Percentiles rank a stretch among this genome's conserved stretches.
These are phyloP conservation scores for Hymenoscyphus albidus DNA, from an alignment of 2,329 filamentous ascomycete genomes.

Conservation along the genomic window DNA sequence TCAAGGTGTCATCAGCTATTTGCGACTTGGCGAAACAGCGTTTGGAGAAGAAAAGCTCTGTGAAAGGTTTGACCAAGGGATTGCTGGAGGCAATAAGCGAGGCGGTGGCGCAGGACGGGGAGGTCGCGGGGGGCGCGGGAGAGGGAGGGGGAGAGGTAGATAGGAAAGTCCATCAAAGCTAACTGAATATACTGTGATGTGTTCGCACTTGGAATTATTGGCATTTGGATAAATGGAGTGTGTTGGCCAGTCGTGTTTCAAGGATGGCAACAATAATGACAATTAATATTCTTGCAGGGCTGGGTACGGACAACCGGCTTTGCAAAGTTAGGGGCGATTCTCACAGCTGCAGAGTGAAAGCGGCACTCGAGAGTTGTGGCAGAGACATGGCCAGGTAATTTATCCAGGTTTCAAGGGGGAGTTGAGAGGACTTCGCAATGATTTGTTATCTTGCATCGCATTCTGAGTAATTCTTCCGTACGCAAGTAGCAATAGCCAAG, in stretches of 20 bases:
- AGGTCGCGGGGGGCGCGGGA: conserved; percentile 34
- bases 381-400: not conserved
- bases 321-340: not conserved
- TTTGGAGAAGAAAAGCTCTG: conserved; percentile 75
- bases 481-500: not conserved
- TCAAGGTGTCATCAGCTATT: conserved; percentile 82
- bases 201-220: not conserved
- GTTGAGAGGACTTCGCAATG: not conserved
- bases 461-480: not conserved
- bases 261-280: not conserved
- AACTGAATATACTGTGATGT: not conserved
- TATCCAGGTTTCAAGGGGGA: not conserved
- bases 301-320: conserved; percentile 4
- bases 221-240: not conserved
- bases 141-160: conserved; percentile 34
- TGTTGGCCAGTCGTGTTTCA: not conserved
- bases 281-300: conserved; percentile 4
- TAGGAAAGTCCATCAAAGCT: not conserved
- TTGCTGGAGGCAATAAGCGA: conserved; percentile 38
- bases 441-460: not conserved
- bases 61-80: conserved; percentile 49
- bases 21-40: conserved; percentile 73
- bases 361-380: not conserved
- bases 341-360: not conserved
- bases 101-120: conserved; percentile 39